These are phyloP conservation scores for Skeletonema marinoi DNA, from an alignment of 108 stramenopile genomes.

Conservation along the genomic window DNA sequence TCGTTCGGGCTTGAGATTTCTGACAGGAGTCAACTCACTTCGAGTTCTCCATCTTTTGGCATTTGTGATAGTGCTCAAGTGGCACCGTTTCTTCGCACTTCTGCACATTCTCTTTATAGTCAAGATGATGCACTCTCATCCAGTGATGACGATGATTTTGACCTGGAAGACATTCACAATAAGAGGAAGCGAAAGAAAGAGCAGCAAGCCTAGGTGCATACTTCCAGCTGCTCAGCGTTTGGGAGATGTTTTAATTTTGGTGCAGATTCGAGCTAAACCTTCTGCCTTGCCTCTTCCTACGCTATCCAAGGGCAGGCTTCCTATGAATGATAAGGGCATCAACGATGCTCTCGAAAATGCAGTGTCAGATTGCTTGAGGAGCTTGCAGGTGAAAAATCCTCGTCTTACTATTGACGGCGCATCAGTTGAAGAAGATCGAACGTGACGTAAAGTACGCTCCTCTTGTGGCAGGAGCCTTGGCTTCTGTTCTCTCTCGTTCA, in stretches of 20 bases:
- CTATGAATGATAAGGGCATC: constrained; percentile 70
- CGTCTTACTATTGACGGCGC: constrained; percentile 66
- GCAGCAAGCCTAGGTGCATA: constrained; percentile 8
- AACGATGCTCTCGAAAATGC: constrained; percentile 67
- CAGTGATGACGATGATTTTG: constrained; percentile 31
- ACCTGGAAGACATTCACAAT: neutral
- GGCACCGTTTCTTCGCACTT: constrained; percentile 64
- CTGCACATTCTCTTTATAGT: constrained; percentile 50
- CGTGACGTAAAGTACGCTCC: constrained; percentile 79
- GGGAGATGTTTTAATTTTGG: constrained; percentile 66
- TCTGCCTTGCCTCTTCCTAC: constrained; percentile 80
- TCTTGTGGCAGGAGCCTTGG: constrained; percentile 56
- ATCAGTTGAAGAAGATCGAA: constrained; percentile 63
- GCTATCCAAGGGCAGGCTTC: constrained; percentile 83
- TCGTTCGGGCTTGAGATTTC: constrained; percentile 73
- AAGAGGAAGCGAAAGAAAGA: constrained; percentile 32
- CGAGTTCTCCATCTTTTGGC: constrained; percentile 50
- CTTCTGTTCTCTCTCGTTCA: constrained; percentile 60
- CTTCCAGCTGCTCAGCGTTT: constrained; percentile 74
- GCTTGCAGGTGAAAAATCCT: constrained; percentile 73
- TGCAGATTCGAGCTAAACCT: constrained; percentile 76
- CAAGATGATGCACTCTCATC: constrained; percentile 1
- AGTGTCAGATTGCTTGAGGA: constrained; percentile 65
- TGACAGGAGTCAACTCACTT: constrained; percentile 5
- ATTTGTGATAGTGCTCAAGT: constrained; percentile 78